Conservation (phyloP, 768 basidiomycete genomes). For the Boletus pseudopeckii region DNA sequence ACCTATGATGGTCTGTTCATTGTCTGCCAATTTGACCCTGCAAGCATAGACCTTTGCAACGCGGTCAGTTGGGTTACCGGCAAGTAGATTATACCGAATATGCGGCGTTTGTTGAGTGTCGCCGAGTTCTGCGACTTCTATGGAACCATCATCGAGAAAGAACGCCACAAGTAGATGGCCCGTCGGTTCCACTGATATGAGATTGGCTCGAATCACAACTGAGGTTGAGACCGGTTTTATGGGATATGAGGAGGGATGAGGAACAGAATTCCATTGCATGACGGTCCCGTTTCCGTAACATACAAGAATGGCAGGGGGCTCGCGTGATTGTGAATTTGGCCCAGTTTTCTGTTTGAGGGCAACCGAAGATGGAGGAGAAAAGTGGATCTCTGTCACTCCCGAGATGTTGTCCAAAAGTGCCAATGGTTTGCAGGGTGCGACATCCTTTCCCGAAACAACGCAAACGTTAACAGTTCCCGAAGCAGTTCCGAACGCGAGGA, state of each 20-base stretch:
- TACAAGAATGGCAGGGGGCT: slow-evolving; percentile 37
- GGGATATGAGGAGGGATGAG: slow-evolving; percentile 24
- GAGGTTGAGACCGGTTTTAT: slow-evolving; percentile 44
- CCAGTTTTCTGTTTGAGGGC: slow-evolving; percentile 16
- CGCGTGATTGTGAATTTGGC: slow-evolving; percentile 10
- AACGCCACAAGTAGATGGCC: slow-evolving; percentile 54
- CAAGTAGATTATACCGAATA: slow-evolving; percentile 48
- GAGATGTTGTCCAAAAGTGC: slow-evolving; percentile 41
- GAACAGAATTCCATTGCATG: slow-evolving; percentile 46
- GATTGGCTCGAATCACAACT: slow-evolving; percentile 44
- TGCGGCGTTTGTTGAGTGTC: slow-evolving; percentile 41
- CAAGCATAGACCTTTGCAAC: slow-evolving; percentile 55
- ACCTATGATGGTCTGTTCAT: slow-evolving; percentile 51
- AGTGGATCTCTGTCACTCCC: slow-evolving; percentile 53
- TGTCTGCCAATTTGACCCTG: slow-evolving; percentile 48
- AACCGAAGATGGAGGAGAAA: slow-evolving; percentile 25
- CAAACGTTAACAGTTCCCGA: slow-evolving; percentile 64
- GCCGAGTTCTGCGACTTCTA: slow-evolving; percentile 58
- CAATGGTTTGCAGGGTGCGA: slow-evolving; percentile 41
- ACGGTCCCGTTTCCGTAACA: slow-evolving; percentile 60
- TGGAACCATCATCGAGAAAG: slow-evolving; percentile 58
- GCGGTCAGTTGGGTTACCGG: slow-evolving; percentile 56
- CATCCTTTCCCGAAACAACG: slow-evolving; percentile 43
- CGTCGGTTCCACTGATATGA: slow-evolving; percentile 48
- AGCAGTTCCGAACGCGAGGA: slow-evolving; percentile 70